Percentiles rank a stretch among this genome's conserved stretches.
These are phyloP conservation scores for Cokeromyces recurvatus DNA, from an alignment of 371 early-diverging fungal genomes.

Conservation along the genomic window DNA sequence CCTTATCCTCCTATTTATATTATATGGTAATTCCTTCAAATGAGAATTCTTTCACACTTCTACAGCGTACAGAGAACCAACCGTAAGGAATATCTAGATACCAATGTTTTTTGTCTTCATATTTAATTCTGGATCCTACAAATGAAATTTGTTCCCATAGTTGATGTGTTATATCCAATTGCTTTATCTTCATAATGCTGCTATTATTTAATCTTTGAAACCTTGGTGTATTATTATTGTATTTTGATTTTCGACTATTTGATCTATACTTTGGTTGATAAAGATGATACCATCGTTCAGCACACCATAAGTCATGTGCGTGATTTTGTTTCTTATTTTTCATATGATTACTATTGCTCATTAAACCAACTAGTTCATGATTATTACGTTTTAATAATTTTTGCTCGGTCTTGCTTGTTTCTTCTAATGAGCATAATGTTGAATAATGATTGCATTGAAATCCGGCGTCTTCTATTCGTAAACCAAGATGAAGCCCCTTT, in stretches of 20 bases:
- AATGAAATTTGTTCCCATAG: constrained; percentile 11
- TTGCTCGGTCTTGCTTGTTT: neutral
- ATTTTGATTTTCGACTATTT: neutral
- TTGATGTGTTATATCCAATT: neutral
- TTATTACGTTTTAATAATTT: too few relatives aligned
- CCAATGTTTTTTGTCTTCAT: constrained; percentile 10
- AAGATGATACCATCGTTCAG: constrained; percentile 15
- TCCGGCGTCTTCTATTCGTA: constrained; percentile 10
- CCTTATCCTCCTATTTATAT: too few relatives aligned
- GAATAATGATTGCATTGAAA: constrained; percentile 9
- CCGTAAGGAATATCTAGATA: constrained; percentile 10
- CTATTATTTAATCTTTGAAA: constrained; percentile 1
- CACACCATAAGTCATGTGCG: neutral
- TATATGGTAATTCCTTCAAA: constrained; percentile 3
- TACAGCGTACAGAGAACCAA: constrained; percentile 5
- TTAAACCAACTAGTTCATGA: too few relatives aligned
- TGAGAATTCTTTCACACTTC: constrained; percentile 4
- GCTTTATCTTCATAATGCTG: neutral
- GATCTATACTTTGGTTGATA: constrained; percentile 2
- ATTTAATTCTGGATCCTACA: constrained; percentile 3
- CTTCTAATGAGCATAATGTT: constrained; percentile 8
- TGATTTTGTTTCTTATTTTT: neutral
- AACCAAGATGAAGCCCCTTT: constrained; percentile 2
- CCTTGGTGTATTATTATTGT: too few relatives aligned
- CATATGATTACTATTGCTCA: too few relatives aligned